phyloP scores from a whole-genome alignment of 164 flowering plant species.

The Berberis vulgaris region DNA sequence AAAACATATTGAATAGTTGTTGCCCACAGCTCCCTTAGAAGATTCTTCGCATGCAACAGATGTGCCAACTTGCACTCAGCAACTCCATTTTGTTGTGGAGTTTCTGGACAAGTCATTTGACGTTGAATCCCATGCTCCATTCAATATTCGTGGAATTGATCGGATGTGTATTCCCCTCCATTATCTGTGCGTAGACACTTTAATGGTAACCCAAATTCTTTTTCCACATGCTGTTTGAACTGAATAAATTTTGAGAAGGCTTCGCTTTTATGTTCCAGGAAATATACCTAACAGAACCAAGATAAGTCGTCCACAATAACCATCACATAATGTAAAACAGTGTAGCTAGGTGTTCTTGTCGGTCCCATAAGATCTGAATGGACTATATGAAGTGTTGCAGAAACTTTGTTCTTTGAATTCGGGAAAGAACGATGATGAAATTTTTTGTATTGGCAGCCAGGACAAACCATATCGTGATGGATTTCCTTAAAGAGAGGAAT shows the following conservation, averaged over 20 bases:
- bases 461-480: neutral
- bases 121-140: neutral
- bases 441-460: conserved; percentile 2
- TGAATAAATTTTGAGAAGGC: neutral
- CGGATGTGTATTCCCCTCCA: neutral
- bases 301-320: neutral
- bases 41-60: conserved; percentile 1
- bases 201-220: neutral
- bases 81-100: conserved; percentile 1
- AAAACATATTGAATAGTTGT: neutral
- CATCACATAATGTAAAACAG: neutral
- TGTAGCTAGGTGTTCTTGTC: neutral
- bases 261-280: neutral
- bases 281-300: neutral
- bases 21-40: neutral
- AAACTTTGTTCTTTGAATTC: neutral
- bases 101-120: neutral
- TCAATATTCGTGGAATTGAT: neutral
- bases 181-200: neutral
- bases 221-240: neutral
- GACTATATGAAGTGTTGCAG: neutral
- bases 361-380: conserved; percentile 4
- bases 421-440: neutral
- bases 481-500: neutral
- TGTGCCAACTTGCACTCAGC: neutral